Evolutionary conservation across 2,329 filamentous ascomycete species (phyloP), one percentile per base, ranked within the genome.

Genomic region (Aureobasidium vineae): DNA sequence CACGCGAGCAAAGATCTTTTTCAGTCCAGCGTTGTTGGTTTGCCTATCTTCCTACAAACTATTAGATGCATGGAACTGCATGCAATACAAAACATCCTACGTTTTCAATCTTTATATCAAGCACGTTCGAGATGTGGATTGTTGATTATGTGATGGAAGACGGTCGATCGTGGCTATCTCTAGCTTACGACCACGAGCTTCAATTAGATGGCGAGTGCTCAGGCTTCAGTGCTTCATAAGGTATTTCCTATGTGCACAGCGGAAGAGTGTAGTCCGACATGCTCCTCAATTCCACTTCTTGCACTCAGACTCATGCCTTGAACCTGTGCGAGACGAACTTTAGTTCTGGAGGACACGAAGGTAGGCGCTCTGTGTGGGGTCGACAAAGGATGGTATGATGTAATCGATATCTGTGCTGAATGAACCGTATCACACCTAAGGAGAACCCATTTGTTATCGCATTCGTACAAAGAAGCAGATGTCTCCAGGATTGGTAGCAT

Each of bases 341-440:
- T 11, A 26, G 26, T 15, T 50, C 10, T 21, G 4, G n/a, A 6
- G 31, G 21, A 54, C 31, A 38, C 50, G 31, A 16, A 54, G 53
- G 53, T 56, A 16, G 33, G 43, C 43, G 5, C 53, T 47, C 38
- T 43, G 21, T 60, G 57, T 49, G 57, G 57, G 57, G 57, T 36
- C 6, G 41, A 38, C 16, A 10, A 33, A 15, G n/a, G n/a, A 11
- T 38, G 36, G 13, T 56, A 45, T 61, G 57, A 61, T 61, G 57
- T 61, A 60, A 60, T n/a, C n/a, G 19, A 19, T n/a, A 36, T 36
- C 10, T 36, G 1, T 16, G 28, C 10, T 40, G 52, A 15, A n/a
- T 21, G 16, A 2, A 19, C 33, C 21, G 38, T 59, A 56, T 1
- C 36, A 38, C 50, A 23, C 4, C 4, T 2, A 36, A 36, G 33